Evolutionary conservation across 495 filamentous ascomycete genomes (phyloP).

Genomic region (Penicillium silybi): DNA sequence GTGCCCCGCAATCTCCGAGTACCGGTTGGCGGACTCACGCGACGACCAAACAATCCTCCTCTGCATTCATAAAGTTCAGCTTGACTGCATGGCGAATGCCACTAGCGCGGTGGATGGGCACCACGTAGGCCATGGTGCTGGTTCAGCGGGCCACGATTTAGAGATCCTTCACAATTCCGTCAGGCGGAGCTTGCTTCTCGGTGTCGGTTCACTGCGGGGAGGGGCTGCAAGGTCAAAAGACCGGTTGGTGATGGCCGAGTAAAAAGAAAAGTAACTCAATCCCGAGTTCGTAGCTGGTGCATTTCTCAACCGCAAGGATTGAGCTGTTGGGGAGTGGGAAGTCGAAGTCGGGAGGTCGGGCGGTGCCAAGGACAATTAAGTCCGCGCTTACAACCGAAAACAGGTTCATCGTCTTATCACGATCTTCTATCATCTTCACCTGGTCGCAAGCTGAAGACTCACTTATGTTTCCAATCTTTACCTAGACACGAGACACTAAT

Average conservation of each 20-base stretch:
- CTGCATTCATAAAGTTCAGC: conserved; percentile 64
- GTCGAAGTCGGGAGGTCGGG: conserved; percentile 6
- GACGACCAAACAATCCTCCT: conserved; percentile 78
- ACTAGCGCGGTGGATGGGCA: conserved; percentile 87
- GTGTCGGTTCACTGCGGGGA: conserved; percentile 10
- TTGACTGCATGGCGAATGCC: conserved; percentile 86
- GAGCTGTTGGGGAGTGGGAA: conserved; percentile 5
- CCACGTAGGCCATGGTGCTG: conserved; percentile 80
- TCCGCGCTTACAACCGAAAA: conserved; percentile 27
- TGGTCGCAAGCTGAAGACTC: background rate
- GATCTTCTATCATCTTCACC: background rate
- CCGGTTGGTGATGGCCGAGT: background rate
- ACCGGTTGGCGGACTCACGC: conserved; percentile 58
- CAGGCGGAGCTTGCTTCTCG: conserved; percentile 6
- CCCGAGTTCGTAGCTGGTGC: conserved; percentile 2
- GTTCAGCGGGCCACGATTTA: conserved; percentile 1
- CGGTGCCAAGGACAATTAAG: conserved; percentile 24
- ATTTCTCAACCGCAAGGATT: conserved; percentile 6
- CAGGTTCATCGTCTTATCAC: conserved; percentile 5
- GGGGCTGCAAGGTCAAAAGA: background rate
- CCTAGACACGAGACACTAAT: background rate
- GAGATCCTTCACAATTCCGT: background rate
- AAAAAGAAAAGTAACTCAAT: background rate
- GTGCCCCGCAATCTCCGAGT: background rate
- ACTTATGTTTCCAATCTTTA: background rate